Percentiles rank a stretch among this genome's conserved stretches.
Conservation (phyloP, 2,329 filamentous ascomycete genomes). For the Colletotrichum shisoi region DNA sequence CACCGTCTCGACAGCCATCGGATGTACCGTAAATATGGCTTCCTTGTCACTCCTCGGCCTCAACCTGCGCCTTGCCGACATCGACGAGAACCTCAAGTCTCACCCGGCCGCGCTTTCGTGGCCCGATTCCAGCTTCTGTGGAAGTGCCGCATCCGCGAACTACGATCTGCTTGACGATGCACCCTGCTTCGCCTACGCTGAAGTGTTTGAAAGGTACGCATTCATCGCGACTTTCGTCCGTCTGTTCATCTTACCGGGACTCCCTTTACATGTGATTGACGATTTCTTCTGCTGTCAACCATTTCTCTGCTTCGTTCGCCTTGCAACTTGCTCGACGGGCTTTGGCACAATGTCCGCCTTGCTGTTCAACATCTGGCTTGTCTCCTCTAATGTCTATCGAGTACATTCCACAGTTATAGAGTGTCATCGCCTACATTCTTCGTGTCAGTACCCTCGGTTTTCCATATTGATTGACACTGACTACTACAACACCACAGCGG, state of each 20-base stretch:
- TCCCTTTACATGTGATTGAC: neutral
- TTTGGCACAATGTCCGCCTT: neutral
- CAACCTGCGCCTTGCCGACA: conserved; percentile 33
- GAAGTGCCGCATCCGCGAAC: neutral
- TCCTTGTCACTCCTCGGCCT: conserved; percentile 26
- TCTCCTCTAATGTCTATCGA: too few species aligned
- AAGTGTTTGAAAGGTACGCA: conserved; percentile 43
- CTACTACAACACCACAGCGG: conserved; percentile 39
- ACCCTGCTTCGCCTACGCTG: conserved; percentile 28
- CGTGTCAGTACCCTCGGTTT: neutral
- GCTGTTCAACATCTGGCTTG: too few species aligned
- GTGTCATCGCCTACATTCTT: neutral
- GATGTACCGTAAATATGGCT: conserved; percentile 17
- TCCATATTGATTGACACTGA: conserved; percentile 11
- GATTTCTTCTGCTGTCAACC: neutral
- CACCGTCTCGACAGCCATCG: conserved; percentile 4
- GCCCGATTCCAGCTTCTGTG: neutral
- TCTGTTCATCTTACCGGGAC: neutral
- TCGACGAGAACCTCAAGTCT: conserved; percentile 33
- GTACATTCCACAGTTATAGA: neutral
- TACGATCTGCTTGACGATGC: conserved; percentile 26
- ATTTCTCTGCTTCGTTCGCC: too few species aligned
- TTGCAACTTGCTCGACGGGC: neutral
- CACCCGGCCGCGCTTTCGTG: conserved; percentile 21
- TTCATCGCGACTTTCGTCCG: neutral